Base-by-base conservation (phyloP, 179 eudicot genomes). In the Heliamphora ciliata region DNA sequence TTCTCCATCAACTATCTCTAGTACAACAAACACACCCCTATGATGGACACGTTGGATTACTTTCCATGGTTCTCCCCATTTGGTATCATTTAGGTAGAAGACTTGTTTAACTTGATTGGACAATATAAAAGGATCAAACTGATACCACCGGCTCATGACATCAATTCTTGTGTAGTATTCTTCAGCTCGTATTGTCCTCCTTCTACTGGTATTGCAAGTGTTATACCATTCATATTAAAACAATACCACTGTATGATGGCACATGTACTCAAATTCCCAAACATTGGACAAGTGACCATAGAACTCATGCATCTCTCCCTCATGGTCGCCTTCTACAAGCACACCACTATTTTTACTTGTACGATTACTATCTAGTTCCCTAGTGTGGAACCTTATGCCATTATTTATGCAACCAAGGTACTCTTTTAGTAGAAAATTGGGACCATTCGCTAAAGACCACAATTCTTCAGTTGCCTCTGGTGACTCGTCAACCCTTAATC, bases 401-500 rank as follows among this genome's bases (percentile, higher is more conserved):
- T 72, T 72, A 50, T 15, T 14, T 72, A 72, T 72, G 76, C 76
- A 72, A 46, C 76, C 13, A 72, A n/a, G n/a, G 58, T 48, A 47
- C 31, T 72, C 56, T 3, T 48, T 48, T 31, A 48, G 56, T 48
- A 72, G 3, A 21, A 72, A 47, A 72, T 72, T 17, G 4, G 58
- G 56, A 11, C 58, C 58, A 73, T 50, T 73, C 50, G 76, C 56
- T 51, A 73, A 73, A 5, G 58, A 15, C 40, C 76, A 50, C 18
- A 69, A 9, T 46, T 69, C 18, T 40, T 69, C 0, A 0, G 51
- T 69, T 21, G 18, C 52, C 74, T 9, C 51, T 46, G 0, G 18
- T 69, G 74, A 69, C 17, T 69, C 18, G 4, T 69, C 18, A 31
- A 50, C 50, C 73, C 73, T 68, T 8, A 68, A 44, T 11, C 50